Conservation (phyloP, 331 rosid genomes). For the Dryas integrifolia region DNA sequence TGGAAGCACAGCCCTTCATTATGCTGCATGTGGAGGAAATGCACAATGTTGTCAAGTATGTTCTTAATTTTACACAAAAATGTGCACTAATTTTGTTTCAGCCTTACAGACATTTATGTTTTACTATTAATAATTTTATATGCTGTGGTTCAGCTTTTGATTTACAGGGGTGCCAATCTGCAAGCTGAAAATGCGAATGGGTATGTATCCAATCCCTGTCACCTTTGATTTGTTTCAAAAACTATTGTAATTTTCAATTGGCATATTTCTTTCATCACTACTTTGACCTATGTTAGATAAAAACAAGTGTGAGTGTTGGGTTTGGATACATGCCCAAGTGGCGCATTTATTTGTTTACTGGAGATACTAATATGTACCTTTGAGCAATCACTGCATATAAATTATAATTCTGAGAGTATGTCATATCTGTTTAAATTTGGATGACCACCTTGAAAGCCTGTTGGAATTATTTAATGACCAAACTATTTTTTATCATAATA, state of each 20-base stretch:
- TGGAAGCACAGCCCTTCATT: conserved; percentile 94
- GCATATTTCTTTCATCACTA: not conserved
- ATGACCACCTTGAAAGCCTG: not conserved
- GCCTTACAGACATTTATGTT: conserved; percentile 8
- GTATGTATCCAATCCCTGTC: conserved; percentile 42
- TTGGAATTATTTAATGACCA: not conserved
- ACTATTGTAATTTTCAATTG: too few relatives aligned
- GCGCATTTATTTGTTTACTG: not conserved
- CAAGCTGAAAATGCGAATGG: conserved; percentile 75
- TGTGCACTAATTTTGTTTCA: not conserved
- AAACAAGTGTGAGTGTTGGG: not conserved
- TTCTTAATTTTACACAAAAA: not conserved
- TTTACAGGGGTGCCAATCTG: conserved; percentile 76
- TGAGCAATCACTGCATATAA: not conserved
- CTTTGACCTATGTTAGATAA: not conserved
- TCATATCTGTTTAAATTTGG: not conserved
- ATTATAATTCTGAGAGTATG: not conserved
- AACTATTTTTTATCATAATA: not conserved
- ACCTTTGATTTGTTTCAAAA: conserved; percentile 8
- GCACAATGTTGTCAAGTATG: conserved; percentile 91
- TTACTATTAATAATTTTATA: conserved; percentile 20
- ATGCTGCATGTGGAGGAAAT: conserved; percentile 97
- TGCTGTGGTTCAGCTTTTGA: conserved; percentile 60
- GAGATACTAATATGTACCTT: not conserved
- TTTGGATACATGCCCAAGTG: not conserved